Evolutionary conservation across 2,329 filamentous ascomycete species (phyloP), one percentile per base, ranked within the genome.

Genomic region (Nothophoma quercina): DNA sequence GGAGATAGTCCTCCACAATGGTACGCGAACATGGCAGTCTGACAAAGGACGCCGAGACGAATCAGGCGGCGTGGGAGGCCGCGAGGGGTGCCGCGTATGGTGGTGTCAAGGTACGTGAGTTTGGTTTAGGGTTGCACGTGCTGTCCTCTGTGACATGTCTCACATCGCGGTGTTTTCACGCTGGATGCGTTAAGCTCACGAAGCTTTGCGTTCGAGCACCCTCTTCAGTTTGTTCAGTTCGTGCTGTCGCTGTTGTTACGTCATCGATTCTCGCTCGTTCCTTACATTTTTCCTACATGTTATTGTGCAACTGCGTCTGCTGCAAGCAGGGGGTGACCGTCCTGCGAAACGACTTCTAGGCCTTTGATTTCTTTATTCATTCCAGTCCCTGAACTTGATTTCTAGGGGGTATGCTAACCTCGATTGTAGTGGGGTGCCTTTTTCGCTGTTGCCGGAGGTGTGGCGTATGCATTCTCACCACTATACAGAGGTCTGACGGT

Each of bases 381-480:
- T n/a, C n/a, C n/a, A n/a, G n/a, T n/a, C n/a, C n/a, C n/a, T n/a
- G n/a, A n/a, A n/a, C n/a, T n/a, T n/a, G n/a, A n/a, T n/a, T n/a
- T n/a, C n/a, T n/a, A n/a, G n/a, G n/a, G n/a, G n/a, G n/a, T n/a
- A n/a, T n/a, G n/a, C n/a, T n/a, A n/a, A n/a, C n/a, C n/a, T n/a
- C n/a, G n/a, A n/a, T n/a, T n/a, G n/a, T n/a, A 84, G 82, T 93
- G 88, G 88, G 90, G 89, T 48, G 75, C 83, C n/a, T 85, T 81
- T 51, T 82, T 84, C 13, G 87, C 83, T 1, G 69, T 88, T 19
- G 77, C 90, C 7, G 87, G 83, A 16, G 86, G 79, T 18, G 65
- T 85, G 5, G 89, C 85, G 15, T 88, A 85, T 58, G 76, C 79
- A 18, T 81, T 86, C 64, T 90, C 86, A 44, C 90, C 90, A 0